Conservation (phyloP, 2,329 filamentous ascomycete genomes). For the Monilinia aucupariae region DNA sequence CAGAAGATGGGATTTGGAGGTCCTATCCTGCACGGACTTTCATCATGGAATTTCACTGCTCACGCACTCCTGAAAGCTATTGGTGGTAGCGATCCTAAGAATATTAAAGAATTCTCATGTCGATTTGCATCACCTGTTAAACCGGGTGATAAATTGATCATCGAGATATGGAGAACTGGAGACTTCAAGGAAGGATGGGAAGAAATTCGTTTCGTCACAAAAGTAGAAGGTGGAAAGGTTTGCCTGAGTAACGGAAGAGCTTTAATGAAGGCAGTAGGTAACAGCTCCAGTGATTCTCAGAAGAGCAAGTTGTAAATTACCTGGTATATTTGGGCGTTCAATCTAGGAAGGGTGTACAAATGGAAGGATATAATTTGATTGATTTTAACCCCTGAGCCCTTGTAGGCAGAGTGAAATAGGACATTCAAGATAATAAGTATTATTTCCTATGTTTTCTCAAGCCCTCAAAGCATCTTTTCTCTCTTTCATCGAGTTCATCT, state of each 20-base stretch:
- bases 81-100: conserved; percentile 71
- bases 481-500: too few relatives aligned
- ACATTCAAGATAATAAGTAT: too few relatives aligned
- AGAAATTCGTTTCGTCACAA: conserved; percentile 75
- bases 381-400: background rate
- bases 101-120: conserved; percentile 83
- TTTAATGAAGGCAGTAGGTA: conserved; percentile 46
- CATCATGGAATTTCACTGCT: conserved; percentile 75
- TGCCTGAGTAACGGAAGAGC: conserved; percentile 83
- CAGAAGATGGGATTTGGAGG: conserved; percentile 88
- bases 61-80: conserved; percentile 69
- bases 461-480: too few relatives aligned
- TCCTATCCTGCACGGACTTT: conserved; percentile 83
- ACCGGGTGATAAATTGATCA: conserved; percentile 76
- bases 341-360: background rate
- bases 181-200: conserved; percentile 64
- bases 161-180: conserved; percentile 75
- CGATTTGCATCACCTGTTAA: conserved; percentile 80
- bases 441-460: too few relatives aligned
- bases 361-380: background rate
- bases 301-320: conserved; percentile 18
- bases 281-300: conserved; percentile 9
- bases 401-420: too few relatives aligned
- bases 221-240: conserved; percentile 74
- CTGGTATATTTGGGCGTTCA: background rate